Conservation (phyloP, 1,284 basidiomycete species). For the Macrocybe sp. region DNA sequence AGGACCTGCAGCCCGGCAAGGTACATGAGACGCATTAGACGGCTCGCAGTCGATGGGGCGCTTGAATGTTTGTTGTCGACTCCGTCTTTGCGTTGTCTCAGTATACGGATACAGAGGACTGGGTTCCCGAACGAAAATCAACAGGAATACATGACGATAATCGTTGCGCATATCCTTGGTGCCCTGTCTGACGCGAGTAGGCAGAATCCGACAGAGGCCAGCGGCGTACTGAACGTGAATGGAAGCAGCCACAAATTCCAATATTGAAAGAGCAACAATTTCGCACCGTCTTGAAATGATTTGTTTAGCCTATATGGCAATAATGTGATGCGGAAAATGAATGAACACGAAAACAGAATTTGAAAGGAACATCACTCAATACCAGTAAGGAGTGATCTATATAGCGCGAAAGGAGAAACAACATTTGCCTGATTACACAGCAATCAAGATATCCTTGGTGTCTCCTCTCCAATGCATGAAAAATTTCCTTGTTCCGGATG, state of each 20-base stretch:
- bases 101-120: constrained; percentile 5
- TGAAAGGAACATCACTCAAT: too few species aligned
- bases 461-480: too few species aligned
- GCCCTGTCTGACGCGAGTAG: constrained; percentile 22
- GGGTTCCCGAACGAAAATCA: constrained; percentile 33
- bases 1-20: constrained; percentile 40
- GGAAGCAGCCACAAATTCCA: constrained; percentile 53
- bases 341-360: too few species aligned
- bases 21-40: constrained; percentile 52
- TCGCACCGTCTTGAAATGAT: constrained; percentile 35
- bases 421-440: too few species aligned
- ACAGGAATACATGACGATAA: constrained; percentile 2
- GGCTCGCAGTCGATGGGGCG: constrained; percentile 32
- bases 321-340: not conserved
- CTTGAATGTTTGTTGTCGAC: constrained; percentile 21
- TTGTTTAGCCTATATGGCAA: constrained; percentile 16
- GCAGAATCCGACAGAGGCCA: constrained; percentile 35
- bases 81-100: too few species aligned
- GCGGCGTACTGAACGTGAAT: constrained; percentile 37
- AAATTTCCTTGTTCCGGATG: too few species aligned
- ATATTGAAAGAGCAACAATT: constrained; percentile 53
- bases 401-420: too few species aligned
- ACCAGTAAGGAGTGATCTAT: too few species aligned
- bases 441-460: too few species aligned
- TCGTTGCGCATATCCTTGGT: too few species aligned